A percentile compares a stretch with the other conserved stretches of the same genome.
phyloP scores from a whole-genome alignment of 2,329 filamentous ascomycete species.

The Lachnellula hyalina region DNA sequence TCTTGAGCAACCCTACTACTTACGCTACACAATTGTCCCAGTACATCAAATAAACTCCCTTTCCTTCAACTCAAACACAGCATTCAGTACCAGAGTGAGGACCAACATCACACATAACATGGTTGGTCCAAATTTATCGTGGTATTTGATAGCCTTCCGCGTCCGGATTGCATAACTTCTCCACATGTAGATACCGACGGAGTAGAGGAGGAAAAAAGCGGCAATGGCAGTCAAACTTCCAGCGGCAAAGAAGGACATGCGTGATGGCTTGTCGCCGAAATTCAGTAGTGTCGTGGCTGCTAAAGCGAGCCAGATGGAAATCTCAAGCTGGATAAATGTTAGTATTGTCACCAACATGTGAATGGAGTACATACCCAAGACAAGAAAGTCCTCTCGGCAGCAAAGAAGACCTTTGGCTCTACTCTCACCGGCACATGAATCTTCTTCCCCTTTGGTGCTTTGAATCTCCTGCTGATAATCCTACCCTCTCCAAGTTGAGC shows the following conservation, averaged over 20 bases:
- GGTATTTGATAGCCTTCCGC: slow-evolving; percentile 80
- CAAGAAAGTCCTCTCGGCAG: slow-evolving; percentile 91
- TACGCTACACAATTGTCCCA: not conserved
- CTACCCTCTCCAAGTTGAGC: slow-evolving; percentile 50
- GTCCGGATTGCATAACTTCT: slow-evolving; percentile 79
- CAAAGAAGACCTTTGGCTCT: slow-evolving; percentile 97
- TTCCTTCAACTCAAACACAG: slow-evolving; percentile 68
- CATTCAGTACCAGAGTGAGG: slow-evolving; percentile 70
- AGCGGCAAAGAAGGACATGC: slow-evolving; percentile 60
- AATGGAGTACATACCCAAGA: slow-evolving; percentile 65
- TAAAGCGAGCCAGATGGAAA: slow-evolving; percentile 87
- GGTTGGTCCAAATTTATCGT: slow-evolving; percentile 83
- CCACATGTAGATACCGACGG: slow-evolving; percentile 80
- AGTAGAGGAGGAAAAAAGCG: slow-evolving; percentile 73
- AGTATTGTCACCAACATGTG: slow-evolving; percentile 8
- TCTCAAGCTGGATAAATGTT: slow-evolving; percentile 64
- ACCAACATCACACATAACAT: slow-evolving; percentile 70
- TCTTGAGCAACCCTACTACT: not conserved
- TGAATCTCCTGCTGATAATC: slow-evolving; percentile 56
- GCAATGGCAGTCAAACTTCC: slow-evolving; percentile 81
- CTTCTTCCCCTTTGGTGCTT: slow-evolving; percentile 76
- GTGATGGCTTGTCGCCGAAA: slow-evolving; percentile 58
- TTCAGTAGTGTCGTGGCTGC: slow-evolving; percentile 82
- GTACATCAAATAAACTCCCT: slow-evolving; percentile 32
- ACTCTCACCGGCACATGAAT: slow-evolving; percentile 95